Evolutionary conservation across 169 alveolate genomes (phyloP).

Genomic region (Plasmodium berghei): DNA sequence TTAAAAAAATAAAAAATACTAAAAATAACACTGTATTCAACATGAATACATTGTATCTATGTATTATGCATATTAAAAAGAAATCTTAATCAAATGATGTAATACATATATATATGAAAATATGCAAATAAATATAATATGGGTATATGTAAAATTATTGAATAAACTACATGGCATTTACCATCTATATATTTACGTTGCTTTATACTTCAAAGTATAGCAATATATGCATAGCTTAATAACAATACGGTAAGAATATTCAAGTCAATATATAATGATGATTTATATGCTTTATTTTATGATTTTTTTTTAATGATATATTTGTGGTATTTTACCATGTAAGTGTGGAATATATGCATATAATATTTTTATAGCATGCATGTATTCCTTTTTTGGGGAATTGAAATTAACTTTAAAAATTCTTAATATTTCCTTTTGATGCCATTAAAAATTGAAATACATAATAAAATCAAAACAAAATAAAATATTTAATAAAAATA

Average conservation of each 20-base stretch:
- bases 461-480: constrained; percentile 1
- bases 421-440: constrained; percentile 1
- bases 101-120: background rate
- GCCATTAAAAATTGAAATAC: background rate
- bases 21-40: background rate
- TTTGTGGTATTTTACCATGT: constrained; percentile 2
- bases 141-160: constrained; percentile 22
- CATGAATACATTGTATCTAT: background rate
- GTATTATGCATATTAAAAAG: too few relatives aligned
- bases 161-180: background rate
- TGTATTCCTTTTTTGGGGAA: background rate
- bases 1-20: too few relatives aligned
- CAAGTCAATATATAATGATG: background rate
- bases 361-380: constrained; percentile 11
- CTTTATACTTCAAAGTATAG: constrained; percentile 14
- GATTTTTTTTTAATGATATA: background rate
- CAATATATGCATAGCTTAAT: constrained; percentile 20
- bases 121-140: background rate
- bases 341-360: background rate
- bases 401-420: background rate
- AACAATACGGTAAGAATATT: background rate
- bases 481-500: background rate
- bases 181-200: background rate
- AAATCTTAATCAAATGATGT: background rate
- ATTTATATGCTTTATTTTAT: too few relatives aligned